Conservation (phyloP, 2,329 filamentous ascomycete genomes). For the Colletotrichum agaves region DNA sequence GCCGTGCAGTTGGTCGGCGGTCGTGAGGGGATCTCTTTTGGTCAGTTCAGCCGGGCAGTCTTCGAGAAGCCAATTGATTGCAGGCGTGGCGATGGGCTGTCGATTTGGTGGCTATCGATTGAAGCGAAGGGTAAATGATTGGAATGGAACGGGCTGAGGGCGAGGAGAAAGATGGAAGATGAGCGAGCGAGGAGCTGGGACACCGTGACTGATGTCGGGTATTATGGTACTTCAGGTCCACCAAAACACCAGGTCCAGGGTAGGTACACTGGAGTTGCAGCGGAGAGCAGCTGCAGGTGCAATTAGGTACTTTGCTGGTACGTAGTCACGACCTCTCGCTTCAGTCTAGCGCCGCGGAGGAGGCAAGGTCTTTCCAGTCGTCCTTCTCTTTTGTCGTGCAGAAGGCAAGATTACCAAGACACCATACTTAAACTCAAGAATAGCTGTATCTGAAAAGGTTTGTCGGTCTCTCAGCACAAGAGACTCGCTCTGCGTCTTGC, state of each 20-base stretch:
- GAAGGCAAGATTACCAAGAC: slow-evolving; percentile 34
- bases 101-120: slow-evolving; percentile 19
- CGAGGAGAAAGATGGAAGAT: slow-evolving; percentile 34
- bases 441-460: neutral
- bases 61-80: slow-evolving; percentile 7
- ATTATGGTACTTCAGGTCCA: too few relatives aligned
- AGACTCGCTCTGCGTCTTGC: neutral
- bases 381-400: slow-evolving; percentile 12
- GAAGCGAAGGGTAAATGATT: slow-evolving; percentile 25
- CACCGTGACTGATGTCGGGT: too few relatives aligned
- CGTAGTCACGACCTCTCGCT: slow-evolving; percentile 5
- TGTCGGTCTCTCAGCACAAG: neutral
- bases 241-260: slow-evolving; percentile 25
- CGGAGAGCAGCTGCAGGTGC: slow-evolving; percentile 16
- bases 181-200: slow-evolving; percentile 35
- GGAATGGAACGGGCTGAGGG: slow-evolving; percentile 34
- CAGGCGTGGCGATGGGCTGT: neutral
- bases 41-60: neutral
- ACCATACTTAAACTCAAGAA: neutral
- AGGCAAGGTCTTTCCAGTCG: neutral
- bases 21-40: neutral
- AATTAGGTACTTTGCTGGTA: slow-evolving; percentile 23
- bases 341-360: slow-evolving; percentile 3
- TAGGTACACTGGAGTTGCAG: slow-evolving; percentile 23
- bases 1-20: neutral